Evolutionary conservation across 2,329 filamentous ascomycete species (phyloP), one percentile per base, ranked within the genome.

Genomic region (Monilinia aucupariae): DNA sequence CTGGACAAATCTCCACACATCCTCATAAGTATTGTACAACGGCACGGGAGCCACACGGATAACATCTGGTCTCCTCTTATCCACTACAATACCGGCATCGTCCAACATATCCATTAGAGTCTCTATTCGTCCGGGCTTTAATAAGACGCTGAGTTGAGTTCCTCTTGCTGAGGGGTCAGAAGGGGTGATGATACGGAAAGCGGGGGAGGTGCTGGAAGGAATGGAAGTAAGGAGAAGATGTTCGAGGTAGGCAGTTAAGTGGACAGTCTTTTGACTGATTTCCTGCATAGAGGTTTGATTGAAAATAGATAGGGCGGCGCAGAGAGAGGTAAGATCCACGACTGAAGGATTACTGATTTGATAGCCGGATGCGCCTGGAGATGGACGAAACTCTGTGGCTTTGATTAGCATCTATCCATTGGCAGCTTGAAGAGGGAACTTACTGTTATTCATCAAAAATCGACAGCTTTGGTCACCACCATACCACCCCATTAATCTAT

Each of bases 301-400:
- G 74, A 94, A 94, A 30, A 96, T 81, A 30, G 86, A 85, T 7
- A 96, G 78, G 1, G 88, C 87, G 0, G 86, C 90, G 12, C 85
- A 79, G 2, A 96, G 80, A n/a, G 86, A 84, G 17, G 88, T 89
- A 52, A 92, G 82, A 70, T 96, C 91, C 8, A 94, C 79, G 13
- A 87, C 89, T 0, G 85, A 90, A 1, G 89, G 91, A 74, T 96
- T 97, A 58, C 87, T 91, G n/a, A 93, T 75, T 75, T 96, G 91
- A 76, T 85, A 96, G 4, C 92, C 92, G 41, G 81, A 85, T 0
- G 92, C 92, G 47, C 92, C 92, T 2, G 83, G 78, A 9, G 90
- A 89, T 4, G 92, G 91, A 48, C 86, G 78, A 75, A 96, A 96
- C 63, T 80, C 78, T 82, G 12, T 20, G 15, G 12, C 2, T 22